Percentiles rank a stretch among this genome's conserved stretches.
Evolutionary conservation across 176 grass and related monocot genomes (phyloP).

Genomic region (Oryza punctata): DNA sequence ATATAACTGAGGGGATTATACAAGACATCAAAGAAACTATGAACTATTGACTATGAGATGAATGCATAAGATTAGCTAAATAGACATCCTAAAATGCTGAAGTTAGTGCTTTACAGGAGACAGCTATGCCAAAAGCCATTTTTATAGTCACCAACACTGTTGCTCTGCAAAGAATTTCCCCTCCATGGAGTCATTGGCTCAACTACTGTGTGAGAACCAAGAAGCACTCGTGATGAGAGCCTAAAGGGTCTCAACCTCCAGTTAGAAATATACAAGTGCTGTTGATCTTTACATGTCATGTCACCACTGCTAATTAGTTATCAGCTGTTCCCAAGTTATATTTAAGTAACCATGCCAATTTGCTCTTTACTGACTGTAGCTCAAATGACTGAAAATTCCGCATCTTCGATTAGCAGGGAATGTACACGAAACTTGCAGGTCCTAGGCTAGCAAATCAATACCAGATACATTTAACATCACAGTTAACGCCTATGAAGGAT

Average conservation of each 20-base stretch:
- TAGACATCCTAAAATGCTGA: slow-evolving; percentile 53
- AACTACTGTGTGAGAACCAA: slow-evolving; percentile 28
- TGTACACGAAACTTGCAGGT: slow-evolving; percentile 45
- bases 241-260: slow-evolving; percentile 36
- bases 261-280: slow-evolving; percentile 48
- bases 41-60: slow-evolving; percentile 36
- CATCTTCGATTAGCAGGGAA: slow-evolving; percentile 59
- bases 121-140: slow-evolving; percentile 40
- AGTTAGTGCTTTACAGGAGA: slow-evolving; percentile 79
- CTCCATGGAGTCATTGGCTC: slow-evolving; percentile 23
- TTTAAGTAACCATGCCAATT: slow-evolving; percentile 50
- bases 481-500: slow-evolving; percentile 49
- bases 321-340: slow-evolving; percentile 45
- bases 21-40: slow-evolving; percentile 55
- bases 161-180: slow-evolving; percentile 35
- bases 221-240: slow-evolving; percentile 35
- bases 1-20: slow-evolving; percentile 53
- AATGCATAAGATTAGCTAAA: slow-evolving; percentile 47
- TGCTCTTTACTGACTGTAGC: slow-evolving; percentile 43
- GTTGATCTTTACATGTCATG: slow-evolving; percentile 52
- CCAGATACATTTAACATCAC: slow-evolving; percentile 22
- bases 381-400: slow-evolving; percentile 52
- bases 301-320: slow-evolving; percentile 32
- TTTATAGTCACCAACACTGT: slow-evolving; percentile 30
- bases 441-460: slow-evolving; percentile 23